Evolutionary conservation across 805 yeast genomes (phyloP), one percentile per base, ranked within the genome.

Genomic region (Lipomyces spencermartinsiae): DNA sequence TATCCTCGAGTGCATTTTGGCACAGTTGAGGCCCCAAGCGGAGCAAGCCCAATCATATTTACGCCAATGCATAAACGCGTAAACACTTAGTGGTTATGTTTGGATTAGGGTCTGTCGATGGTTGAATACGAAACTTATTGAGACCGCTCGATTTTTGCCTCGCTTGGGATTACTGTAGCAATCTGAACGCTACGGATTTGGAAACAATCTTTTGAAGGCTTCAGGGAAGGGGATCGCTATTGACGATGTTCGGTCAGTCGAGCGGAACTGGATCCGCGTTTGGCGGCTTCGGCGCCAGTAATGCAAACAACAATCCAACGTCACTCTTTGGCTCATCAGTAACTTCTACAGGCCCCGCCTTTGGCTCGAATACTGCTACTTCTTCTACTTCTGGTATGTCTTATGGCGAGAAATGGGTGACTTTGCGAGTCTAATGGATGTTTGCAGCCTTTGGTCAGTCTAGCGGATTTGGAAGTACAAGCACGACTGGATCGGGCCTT

Each of bases 401-500:
- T 31, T 37, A 22, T 39, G 39, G 33, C 39, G 34, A 4, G 31
- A 14, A 3, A 53, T 53, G 12, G 7, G 12, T 53, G 56, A 31
- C 6, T 54, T 29, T 19, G 16, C 19, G 4, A 5, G 29, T 8
- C 35, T 49, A 34, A 29, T 14, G 19, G 61, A 19, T 43, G 14
- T 29, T 43, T 22, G 16, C 33, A 62, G 65, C 65, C 12, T 62
- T 62, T 43, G 65, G 65, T 33, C 65, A 62, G 19, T 12, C 61
- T 16, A 22, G 58, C n/a, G 65, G 62, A 56, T 62, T 53, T 43
- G 64, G 64, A 25, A 25, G 34, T 25, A 22, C 62, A 8, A 61
- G 12, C 59, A 59, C 53, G 8, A 60, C 70, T 10, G 62, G 64
- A 25, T 66, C 71, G 59, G 67, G 81, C 0, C 73, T 81, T 22